phyloP scores from a whole-genome alignment of 2,329 filamentous ascomycete genomes.

The Cladorrhinum sp. region DNA sequence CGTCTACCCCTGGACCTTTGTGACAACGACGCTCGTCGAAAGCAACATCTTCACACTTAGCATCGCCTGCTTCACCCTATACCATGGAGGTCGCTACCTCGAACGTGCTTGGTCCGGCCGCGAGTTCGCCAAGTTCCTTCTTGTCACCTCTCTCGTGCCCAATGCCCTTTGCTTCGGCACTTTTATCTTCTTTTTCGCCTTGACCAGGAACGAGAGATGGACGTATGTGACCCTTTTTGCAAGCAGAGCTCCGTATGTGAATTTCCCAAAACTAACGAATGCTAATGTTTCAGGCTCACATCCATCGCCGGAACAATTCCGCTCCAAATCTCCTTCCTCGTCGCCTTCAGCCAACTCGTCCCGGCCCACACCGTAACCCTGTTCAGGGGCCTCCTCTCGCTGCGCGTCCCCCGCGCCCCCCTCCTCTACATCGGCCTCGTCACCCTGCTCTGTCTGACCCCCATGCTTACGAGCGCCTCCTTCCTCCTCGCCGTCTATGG shows the following conservation, averaged over 20 bases:
- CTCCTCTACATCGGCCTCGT: conserved; percentile 74
- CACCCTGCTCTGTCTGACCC: conserved; percentile 59
- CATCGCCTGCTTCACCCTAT: conserved; percentile 74
- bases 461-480: conserved; percentile 65
- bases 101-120: conserved; percentile 92
- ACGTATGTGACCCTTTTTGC: conserved; percentile 48
- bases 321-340: conserved; percentile 88
- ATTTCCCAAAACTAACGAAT: conserved; percentile 3
- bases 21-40: conserved; percentile 85
- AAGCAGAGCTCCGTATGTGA: background rate
- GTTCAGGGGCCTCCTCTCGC: conserved; percentile 81
- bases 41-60: conserved; percentile 85
- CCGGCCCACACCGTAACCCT: conserved; percentile 96
- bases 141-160: conserved; percentile 73
- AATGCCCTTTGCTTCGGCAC: conserved; percentile 67
- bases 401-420: conserved; percentile 73
- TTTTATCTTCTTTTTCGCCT: conserved; percentile 69
- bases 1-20: conserved; percentile 88
- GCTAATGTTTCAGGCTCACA: conserved; percentile 55
- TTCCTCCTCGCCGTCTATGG: conserved; percentile 77
- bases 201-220: conserved; percentile 65
- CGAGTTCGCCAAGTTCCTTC: conserved; percentile 87
- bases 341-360: conserved; percentile 95
- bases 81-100: conserved; percentile 90
- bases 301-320: conserved; percentile 86